Evolutionary conservation across 2,329 filamentous ascomycete species (phyloP).

Genomic region (Cladosporium cucumerinum): DNA sequence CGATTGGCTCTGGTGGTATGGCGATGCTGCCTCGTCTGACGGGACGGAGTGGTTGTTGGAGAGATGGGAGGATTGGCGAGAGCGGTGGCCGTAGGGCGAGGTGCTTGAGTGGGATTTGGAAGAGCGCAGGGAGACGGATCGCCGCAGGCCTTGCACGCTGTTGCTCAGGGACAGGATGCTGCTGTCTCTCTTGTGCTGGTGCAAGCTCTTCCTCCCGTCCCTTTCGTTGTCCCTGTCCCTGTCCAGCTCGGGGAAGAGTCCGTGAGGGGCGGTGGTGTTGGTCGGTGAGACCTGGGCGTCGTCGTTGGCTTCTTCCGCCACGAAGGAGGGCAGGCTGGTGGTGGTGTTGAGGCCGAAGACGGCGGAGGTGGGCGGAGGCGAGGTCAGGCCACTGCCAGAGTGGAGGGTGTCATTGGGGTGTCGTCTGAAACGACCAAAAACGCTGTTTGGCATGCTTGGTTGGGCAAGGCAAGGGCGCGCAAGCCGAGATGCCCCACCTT

Average conservation of each 20-base stretch:
- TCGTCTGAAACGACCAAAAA: slow-evolving; percentile 17
- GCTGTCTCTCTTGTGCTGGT: slow-evolving; percentile 25
- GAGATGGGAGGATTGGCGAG: slow-evolving; percentile 31
- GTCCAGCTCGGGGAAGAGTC: slow-evolving; percentile 11
- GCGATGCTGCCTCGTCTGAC: slow-evolving; percentile 30
- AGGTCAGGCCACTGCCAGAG: background rate
- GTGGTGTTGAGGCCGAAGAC: background rate
- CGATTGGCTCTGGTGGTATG: slow-evolving; percentile 24
- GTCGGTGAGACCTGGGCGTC: background rate
- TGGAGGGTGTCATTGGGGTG: slow-evolving; percentile 1
- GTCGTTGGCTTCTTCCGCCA: background rate
- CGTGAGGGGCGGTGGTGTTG: background rate
- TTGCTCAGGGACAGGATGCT: slow-evolving; percentile 27
- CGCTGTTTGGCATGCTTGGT: slow-evolving; percentile 6
- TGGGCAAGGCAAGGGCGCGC: background rate
- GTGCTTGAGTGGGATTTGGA: slow-evolving; percentile 29
- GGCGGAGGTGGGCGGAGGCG: slow-evolving; percentile 6
- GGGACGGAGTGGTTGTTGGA: slow-evolving; percentile 32
- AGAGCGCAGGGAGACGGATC: slow-evolving; percentile 42
- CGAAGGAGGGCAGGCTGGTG: slow-evolving; percentile 9
- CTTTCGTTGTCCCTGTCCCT: background rate
- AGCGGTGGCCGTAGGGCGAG: slow-evolving; percentile 22
- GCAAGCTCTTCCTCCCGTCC: slow-evolving; percentile 7
- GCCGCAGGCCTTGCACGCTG: slow-evolving; percentile 35
- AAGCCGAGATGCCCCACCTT: slow-evolving; percentile 3